Conservation (phyloP, 225 moss, liverwort and hornwort genomes). For the Bryoerythrophyllum caledonicum region DNA sequence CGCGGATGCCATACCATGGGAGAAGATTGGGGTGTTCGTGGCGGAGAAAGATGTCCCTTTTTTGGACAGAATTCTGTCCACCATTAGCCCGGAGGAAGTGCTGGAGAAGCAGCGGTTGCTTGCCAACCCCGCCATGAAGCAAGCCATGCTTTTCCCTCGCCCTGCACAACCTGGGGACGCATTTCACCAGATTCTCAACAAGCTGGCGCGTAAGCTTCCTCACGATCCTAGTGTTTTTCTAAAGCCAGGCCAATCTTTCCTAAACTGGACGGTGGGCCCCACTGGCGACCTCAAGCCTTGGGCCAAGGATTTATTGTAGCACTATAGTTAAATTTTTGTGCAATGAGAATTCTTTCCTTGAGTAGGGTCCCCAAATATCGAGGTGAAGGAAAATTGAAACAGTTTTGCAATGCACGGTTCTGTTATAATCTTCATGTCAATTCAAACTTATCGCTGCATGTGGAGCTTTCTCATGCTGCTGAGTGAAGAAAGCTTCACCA, state of each 20-base stretch:
- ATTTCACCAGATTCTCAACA: slow-evolving; percentile 93
- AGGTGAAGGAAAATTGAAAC: background rate
- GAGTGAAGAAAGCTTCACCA: background rate
- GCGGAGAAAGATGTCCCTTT: slow-evolving; percentile 83
- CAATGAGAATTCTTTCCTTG: slow-evolving; percentile 3
- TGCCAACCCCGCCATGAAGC: slow-evolving; percentile 95
- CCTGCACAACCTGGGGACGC: slow-evolving; percentile 93
- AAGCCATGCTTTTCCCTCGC: slow-evolving; percentile 90
- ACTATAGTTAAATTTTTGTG: background rate
- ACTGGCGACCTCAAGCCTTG: slow-evolving; percentile 74
- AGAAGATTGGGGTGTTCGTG: slow-evolving; percentile 88
- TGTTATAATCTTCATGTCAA: background rate
- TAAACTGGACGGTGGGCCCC: slow-evolving; percentile 90
- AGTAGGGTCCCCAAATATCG: background rate
- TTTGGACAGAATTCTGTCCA: slow-evolving; percentile 73
- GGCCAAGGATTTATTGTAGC: slow-evolving; percentile 34
- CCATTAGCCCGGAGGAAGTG: slow-evolving; percentile 64
- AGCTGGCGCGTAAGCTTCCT: slow-evolving; percentile 82
- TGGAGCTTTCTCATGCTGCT: background rate
- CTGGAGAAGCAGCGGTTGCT: slow-evolving; percentile 87
- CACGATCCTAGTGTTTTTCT: slow-evolving; percentile 56
- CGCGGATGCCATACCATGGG: slow-evolving; percentile 97
- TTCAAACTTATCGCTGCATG: background rate
- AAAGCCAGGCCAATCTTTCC: slow-evolving; percentile 36
- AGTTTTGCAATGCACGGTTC: background rate